Evolutionary conservation across 225 moss, liverwort and hornwort species (phyloP).

Genomic region (Marchantia polymorpha): DNA sequence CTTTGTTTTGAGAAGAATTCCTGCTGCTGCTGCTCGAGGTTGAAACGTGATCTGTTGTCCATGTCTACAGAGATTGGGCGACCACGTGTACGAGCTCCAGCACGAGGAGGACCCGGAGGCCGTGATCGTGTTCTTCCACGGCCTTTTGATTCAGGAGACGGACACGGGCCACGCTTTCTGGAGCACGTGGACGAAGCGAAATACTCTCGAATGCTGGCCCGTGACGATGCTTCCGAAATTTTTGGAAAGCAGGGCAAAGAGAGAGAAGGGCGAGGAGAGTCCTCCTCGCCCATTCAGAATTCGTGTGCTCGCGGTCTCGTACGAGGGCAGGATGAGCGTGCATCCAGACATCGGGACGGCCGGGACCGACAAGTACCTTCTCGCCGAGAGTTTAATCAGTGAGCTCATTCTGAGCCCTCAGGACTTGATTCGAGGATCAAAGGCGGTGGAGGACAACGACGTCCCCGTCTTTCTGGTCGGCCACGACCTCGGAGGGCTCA

Average conservation of each 20-base stretch:
- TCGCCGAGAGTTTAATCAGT: background rate
- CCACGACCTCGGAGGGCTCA: constrained; percentile 5
- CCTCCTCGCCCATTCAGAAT: background rate
- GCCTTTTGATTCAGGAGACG: background rate
- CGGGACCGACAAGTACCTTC: background rate
- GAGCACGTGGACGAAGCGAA: constrained; percentile 8
- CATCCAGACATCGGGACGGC: background rate
- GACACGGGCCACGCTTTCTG: background rate
- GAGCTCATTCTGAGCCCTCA: background rate
- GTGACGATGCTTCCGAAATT: background rate
- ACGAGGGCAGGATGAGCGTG: background rate
- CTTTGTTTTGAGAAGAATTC: no score
- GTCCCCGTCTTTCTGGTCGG: constrained; percentile 12
- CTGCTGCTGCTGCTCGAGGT: no score
- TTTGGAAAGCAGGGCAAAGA: background rate
- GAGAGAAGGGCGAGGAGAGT: no score
- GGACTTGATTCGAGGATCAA: background rate
- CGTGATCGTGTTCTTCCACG: constrained; percentile 2
- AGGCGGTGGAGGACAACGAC: background rate
- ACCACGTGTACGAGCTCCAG: background rate
- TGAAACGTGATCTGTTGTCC: no score
- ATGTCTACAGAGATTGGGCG: background rate
- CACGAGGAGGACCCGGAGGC: background rate
- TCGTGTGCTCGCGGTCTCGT: constrained; percentile 5
- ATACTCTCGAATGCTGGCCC: constrained; percentile 4